These are phyloP conservation scores for Cairneyella variabilis DNA, from an alignment of 495 filamentous ascomycete genomes.

Conservation along the genomic window DNA sequence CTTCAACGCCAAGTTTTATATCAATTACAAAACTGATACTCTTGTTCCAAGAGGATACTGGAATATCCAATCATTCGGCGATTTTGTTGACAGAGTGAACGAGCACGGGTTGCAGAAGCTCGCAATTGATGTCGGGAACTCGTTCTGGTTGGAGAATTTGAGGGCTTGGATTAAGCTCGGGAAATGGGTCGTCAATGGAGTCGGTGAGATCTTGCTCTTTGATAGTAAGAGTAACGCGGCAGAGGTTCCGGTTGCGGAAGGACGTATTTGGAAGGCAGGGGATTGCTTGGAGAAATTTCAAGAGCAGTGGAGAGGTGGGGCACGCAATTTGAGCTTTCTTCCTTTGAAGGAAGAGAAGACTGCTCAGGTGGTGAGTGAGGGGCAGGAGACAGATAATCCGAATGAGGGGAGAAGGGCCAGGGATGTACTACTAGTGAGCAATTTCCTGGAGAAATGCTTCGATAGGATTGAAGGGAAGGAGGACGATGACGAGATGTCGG, in stretches of 20 bases:
- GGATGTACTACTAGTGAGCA: too few relatives aligned
- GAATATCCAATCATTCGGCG: conserved; percentile 7
- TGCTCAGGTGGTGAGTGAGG: neutral
- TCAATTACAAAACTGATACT: conserved; percentile 10
- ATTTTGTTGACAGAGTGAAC: neutral
- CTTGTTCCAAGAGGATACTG: conserved; percentile 7
- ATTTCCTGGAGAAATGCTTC: neutral
- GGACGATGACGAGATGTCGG: neutral
- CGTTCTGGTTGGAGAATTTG: conserved; percentile 9
- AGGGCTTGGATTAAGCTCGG: neutral
- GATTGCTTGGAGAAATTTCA: neutral
- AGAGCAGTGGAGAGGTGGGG: neutral
- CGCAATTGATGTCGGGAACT: conserved; percentile 2
- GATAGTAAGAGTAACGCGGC: too few relatives aligned
- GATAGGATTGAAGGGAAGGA: neutral
- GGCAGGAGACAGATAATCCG: neutral
- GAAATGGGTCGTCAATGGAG: conserved; percentile 3
- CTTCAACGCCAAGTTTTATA: neutral
- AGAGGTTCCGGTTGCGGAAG: too few relatives aligned
- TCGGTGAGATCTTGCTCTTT: conserved; percentile 4
- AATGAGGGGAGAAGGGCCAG: too few relatives aligned
- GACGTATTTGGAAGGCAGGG: too few relatives aligned
- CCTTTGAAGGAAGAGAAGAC: too few relatives aligned
- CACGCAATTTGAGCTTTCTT: neutral
- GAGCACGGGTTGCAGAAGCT: neutral